These are phyloP conservation scores for Epichloe scottii DNA, from an alignment of 2,329 filamentous ascomycete genomes.

Conservation along the genomic window DNA sequence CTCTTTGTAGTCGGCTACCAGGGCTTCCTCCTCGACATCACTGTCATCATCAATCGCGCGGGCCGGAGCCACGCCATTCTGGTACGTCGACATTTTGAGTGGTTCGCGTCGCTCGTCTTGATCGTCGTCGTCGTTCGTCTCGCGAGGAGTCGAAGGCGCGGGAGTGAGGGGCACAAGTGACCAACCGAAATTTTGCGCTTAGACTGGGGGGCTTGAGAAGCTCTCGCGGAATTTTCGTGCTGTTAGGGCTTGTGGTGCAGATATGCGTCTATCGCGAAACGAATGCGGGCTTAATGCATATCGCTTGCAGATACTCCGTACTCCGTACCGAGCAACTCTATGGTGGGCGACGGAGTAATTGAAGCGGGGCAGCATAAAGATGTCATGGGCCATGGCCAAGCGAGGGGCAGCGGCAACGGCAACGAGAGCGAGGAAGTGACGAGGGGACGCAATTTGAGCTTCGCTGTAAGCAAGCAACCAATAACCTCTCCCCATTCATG, in stretches of 20 bases:
- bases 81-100: conserved; percentile 45
- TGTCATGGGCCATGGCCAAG: neutral
- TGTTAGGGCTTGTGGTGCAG: conserved; percentile 27
- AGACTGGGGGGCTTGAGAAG: conserved; percentile 14
- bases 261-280: conserved; percentile 15
- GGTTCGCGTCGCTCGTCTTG: conserved; percentile 18
- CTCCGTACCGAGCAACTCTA: conserved; percentile 10
- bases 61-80: conserved; percentile 47
- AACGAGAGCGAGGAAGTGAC: neutral
- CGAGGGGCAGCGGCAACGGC: neutral
- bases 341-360: conserved; percentile 8
- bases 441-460: neutral
- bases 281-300: conserved; percentile 15
- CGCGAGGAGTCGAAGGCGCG: conserved; percentile 11
- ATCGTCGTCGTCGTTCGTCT: conserved; percentile 14
- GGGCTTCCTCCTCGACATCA: conserved; percentile 89
- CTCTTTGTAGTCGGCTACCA: conserved; percentile 92
- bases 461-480: conserved; percentile 5
- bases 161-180: conserved; percentile 16
- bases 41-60: conserved; percentile 66
- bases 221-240: conserved; percentile 23
- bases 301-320: conserved; percentile 9
- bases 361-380: conserved; percentile 15
- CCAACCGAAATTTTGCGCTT: conserved; percentile 23
- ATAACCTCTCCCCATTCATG: conserved; percentile 1